Evolutionary conservation across 495 filamentous ascomycete species (phyloP).

Genomic region (Cudoniella acicularis): DNA sequence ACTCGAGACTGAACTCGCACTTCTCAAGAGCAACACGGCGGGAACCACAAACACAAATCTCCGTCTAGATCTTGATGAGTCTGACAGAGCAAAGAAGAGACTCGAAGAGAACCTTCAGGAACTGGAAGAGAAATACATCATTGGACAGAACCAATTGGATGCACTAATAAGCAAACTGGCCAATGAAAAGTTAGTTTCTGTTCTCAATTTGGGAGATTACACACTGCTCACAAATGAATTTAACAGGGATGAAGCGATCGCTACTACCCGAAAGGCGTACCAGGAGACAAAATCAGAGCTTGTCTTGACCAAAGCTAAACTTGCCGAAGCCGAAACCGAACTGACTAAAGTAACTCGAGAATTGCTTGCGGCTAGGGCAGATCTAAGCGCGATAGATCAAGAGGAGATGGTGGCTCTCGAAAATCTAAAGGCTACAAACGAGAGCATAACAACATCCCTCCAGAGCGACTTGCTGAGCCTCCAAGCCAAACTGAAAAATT

Average conservation of each 20-base stretch:
- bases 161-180: conserved; percentile 42
- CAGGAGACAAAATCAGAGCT: conserved; percentile 31
- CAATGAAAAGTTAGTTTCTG: conserved; percentile 38
- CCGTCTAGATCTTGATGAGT: conserved; percentile 43
- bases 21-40: conserved; percentile 44
- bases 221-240: conserved; percentile 35
- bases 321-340: conserved; percentile 40
- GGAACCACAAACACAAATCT: conserved; percentile 47
- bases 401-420: conserved; percentile 43
- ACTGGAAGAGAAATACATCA: conserved; percentile 45
- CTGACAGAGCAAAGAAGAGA: conserved; percentile 32
- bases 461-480: conserved; percentile 46
- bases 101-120: conserved; percentile 44
- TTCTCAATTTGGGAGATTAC: conserved; percentile 28
- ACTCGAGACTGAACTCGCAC: conserved; percentile 49
- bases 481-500: conserved; percentile 36
- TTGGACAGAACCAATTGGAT: conserved; percentile 47
- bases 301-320: conserved; percentile 25
- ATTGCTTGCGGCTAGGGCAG: conserved; percentile 35
- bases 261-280: conserved; percentile 34
- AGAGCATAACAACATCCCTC: conserved; percentile 47
- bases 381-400: conserved; percentile 42
- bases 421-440: conserved; percentile 49
- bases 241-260: conserved; percentile 36
- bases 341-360: conserved; percentile 43